These are phyloP conservation scores for Pyrenophora graminea DNA, from an alignment of 2,329 filamentous ascomycete species.

Conservation along the genomic window DNA sequence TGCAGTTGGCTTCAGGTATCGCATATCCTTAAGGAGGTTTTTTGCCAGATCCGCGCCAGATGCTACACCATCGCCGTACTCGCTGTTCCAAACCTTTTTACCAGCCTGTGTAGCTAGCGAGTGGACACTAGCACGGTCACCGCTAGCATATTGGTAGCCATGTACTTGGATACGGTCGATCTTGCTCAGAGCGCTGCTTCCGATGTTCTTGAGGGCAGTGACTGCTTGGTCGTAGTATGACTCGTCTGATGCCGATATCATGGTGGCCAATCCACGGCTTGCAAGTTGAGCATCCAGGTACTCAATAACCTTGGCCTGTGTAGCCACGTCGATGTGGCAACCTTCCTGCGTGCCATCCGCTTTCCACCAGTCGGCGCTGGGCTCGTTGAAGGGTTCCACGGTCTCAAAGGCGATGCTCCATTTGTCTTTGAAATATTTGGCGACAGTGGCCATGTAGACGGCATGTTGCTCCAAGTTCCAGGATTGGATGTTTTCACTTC, in stretches of 20 bases:
- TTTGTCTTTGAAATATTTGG: constrained; percentile 9
- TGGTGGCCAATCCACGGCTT: constrained; percentile 4
- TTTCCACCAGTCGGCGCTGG: constrained; percentile 15
- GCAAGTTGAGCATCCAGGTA: constrained; percentile 7
- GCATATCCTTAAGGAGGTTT: constrained; percentile 8
- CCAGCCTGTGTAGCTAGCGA: constrained; percentile 3
- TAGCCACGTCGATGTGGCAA: constrained; percentile 9
- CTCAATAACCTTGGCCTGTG: constrained; percentile 7
- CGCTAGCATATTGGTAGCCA: constrained; percentile 9
- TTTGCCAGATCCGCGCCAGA: constrained; percentile 4
- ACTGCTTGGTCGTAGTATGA: constrained; percentile 14
- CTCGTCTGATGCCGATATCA: constrained; percentile 11
- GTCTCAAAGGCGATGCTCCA: constrained; percentile 9
- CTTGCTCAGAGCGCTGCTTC: constrained; percentile 11
- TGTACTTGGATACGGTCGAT: constrained; percentile 9
- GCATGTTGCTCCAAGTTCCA: constrained; percentile 15
- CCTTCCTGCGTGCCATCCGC: constrained; percentile 14
- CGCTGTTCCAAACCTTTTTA: constrained; percentile 10
- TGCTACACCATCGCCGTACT: constrained; percentile 9
- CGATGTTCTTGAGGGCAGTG: constrained; percentile 4
- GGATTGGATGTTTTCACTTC: constrained; percentile 13
- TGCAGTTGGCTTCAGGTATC: constrained; percentile 8
- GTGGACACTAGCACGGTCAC: constrained; percentile 7
- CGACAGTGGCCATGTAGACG: constrained; percentile 12
- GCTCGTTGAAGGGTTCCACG: constrained; percentile 13